Base-by-base conservation (phyloP, 1,139 yeast species). In the Suhomyces wounanorum region DNA sequence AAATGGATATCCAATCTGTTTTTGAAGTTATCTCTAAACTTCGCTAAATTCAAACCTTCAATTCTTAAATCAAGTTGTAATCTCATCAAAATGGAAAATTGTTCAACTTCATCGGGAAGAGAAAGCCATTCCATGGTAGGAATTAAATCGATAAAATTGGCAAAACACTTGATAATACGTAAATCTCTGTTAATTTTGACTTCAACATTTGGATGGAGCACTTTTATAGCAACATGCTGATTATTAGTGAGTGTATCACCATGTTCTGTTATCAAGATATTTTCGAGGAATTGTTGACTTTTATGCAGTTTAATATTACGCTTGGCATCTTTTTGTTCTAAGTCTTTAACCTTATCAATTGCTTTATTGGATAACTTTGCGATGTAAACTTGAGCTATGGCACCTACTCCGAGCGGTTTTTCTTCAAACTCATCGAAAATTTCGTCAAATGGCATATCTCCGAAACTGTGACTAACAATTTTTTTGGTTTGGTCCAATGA, bases 101-200 rank as follows among this genome's bases (percentile, higher is more conserved):
- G 96, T 40, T 85, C 89, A 2, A 94, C 98, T 67, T 95, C 99
- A 55, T 87, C 96, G 0, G 98, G 99, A 46, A 94, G 72, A 6
- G 97, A 89, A 8, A 94, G 74, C 99, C 99, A 94, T 66, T 94
- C 97, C 96, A 94, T 89, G 0, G 96, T 90, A 1, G 99, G 99
- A 2, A 92, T 74, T 16, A 68, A 58, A 60, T 91, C 84, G 45
- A 94, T 81, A 1, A 78, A 53, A 40, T 72, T 69, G 2, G 99
- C 99, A 62, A 92, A 87, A 58, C 86, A 83, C 33, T 69, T 72
- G 96, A 95, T 92, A 44, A 94, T 89, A 56, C 78, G 81, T 59
- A 94, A 75, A 65, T 95, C 99, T 54, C 98, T 78, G 53, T 82
- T 81, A 21, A 94, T 88, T 47, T 82, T 83, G 21, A 74, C 69